These are phyloP conservation scores for Bolboschoenus planiculmis DNA, from an alignment of 176 grass and related monocot species.

Conservation along the genomic window DNA sequence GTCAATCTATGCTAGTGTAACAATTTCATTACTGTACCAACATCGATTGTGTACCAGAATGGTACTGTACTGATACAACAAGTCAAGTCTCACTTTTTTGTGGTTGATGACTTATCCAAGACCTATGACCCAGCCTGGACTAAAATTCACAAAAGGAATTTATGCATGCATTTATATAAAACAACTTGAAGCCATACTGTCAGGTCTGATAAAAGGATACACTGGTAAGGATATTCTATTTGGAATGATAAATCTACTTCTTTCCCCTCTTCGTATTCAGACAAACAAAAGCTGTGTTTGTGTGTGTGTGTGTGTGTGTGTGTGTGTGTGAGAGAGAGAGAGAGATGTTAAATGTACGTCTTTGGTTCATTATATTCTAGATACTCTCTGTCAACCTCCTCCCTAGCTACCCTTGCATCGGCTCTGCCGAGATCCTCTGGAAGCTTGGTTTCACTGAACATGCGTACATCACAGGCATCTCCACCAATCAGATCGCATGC, in stretches of 20 bases:
- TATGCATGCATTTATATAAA: neutral
- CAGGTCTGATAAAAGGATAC: neutral
- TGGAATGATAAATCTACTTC: neutral
- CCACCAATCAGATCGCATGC: conserved; percentile 73
- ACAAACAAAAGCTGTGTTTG: neutral
- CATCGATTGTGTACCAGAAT: neutral
- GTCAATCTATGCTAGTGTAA: neutral
- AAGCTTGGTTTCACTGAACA: conserved; percentile 69
- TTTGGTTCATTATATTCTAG: conserved; percentile 52
- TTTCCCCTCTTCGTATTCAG: neutral
- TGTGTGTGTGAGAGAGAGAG: too few species aligned
- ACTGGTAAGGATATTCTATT: neutral
- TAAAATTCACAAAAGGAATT: neutral
- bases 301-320: too few species aligned
- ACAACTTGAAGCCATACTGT: neutral
- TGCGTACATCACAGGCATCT: conserved; percentile 44
- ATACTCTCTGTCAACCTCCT: conserved; percentile 68
- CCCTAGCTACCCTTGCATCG: neutral
- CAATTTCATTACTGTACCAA: neutral
- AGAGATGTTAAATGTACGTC: conserved; percentile 40
- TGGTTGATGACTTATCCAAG: neutral
- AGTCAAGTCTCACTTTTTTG: neutral
- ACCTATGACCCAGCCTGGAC: neutral
- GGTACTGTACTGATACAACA: neutral
- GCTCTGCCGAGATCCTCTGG: neutral